A percentile compares a stretch with the other conserved stretches of the same genome.
Conservation (phyloP, 352 stramenopile genomes). For the Globisporangium cylindrosporum region DNA sequence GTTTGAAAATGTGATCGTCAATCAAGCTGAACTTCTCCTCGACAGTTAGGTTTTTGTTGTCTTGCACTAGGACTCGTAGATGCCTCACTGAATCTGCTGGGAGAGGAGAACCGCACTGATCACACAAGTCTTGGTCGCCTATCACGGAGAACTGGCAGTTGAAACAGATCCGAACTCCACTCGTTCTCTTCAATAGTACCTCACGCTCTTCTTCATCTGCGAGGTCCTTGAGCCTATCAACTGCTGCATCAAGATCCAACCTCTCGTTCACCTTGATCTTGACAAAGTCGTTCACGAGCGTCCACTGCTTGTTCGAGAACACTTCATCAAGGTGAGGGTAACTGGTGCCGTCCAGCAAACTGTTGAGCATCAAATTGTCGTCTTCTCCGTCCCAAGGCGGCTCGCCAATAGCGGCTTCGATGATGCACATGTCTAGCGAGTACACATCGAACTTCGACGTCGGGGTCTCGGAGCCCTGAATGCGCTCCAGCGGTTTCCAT, state of each 20-base stretch:
- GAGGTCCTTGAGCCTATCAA: not conserved
- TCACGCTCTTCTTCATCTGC: not conserved
- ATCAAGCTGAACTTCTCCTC: not conserved
- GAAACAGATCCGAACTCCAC: not conserved
- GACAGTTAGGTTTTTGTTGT: not conserved
- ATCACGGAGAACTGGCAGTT: not conserved
- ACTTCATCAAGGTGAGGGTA: not conserved
- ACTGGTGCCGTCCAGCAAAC: not conserved
- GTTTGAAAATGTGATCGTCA: not conserved
- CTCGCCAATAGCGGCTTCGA: not conserved
- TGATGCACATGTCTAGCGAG: conserved; percentile 1
- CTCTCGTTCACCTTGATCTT: not conserved
- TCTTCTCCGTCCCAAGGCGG: not conserved
- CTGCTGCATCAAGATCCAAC: not conserved
- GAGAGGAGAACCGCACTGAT: not conserved
- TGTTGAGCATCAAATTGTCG: not conserved
- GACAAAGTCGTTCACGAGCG: not conserved
- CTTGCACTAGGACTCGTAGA: not conserved
- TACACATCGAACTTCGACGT: conserved; percentile 3
- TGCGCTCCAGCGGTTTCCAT: conserved; percentile 35
- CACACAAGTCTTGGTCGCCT: not conserved
- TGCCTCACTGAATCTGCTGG: not conserved
- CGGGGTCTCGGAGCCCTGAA: conserved; percentile 1
- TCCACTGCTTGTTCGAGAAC: not conserved
- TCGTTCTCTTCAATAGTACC: not conserved